Base-by-base conservation (phyloP, 2,329 filamentous ascomycete genomes). In the Teratosphaeria nubilosa region DNA sequence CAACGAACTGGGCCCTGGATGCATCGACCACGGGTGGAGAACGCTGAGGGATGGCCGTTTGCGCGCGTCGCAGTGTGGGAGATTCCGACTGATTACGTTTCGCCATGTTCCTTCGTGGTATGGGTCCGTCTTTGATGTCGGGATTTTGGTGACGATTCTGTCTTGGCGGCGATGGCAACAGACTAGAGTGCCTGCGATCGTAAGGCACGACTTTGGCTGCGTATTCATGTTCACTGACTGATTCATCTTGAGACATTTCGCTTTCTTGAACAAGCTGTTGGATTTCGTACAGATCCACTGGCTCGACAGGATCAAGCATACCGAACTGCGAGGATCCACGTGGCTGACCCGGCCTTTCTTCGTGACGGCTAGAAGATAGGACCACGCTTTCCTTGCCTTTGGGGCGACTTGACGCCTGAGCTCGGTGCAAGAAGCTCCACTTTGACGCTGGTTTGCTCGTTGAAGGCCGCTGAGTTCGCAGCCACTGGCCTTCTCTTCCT, bases 381-480 rank as follows among this genome's bases (percentile, higher is more conserved):
- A 22, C 7, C 16, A 50, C 67, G 32, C 48, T 60, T 37, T 60
- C 56, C 51, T 65, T 65, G 53, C 61, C 61, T 24, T 65, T 67
- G 73, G 67, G 71, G 5, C 75, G 69, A 32, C 74, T 71, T 11
- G 71, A 67, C 5, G 74, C 71, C 14, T 77, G 75, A 7, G 75
- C 73, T 13, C 77, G 70, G 56, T 84, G 81, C 59, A 85, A 84
- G 62, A 85, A 82, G 63, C 82, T 84, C 81, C 81, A 84, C 69
- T 76, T 77, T 60, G 72, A 72, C 24, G 72, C 65, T 20, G 73
- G 66, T 66, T 77, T 53, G 10, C 56, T 27, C 48, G 34, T 57
- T 16, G 52, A 24, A 2, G 59, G 32, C 11, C 34, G 45, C 37
- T 59, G 60, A 9, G 63, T 59, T 3, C 62, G 61, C 20, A 75